Evolutionary conservation across 1,284 basidiomycete genomes (phyloP).

Genomic region (Entoloma clypeatum): DNA sequence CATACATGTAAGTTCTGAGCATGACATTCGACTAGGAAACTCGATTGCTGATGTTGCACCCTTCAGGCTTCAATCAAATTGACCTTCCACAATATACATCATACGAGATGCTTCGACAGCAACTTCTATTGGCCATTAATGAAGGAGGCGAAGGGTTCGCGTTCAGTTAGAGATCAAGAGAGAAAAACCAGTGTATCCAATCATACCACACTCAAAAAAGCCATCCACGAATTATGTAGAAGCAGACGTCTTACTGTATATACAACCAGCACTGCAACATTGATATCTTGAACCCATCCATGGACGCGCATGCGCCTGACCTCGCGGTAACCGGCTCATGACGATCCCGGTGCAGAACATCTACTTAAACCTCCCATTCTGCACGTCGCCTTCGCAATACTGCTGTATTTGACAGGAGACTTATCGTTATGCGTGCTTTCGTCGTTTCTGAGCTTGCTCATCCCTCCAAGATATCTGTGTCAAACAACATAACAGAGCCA

Average conservation of each 20-base stretch:
- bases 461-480: slow-evolving; percentile 63
- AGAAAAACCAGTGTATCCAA: slow-evolving; percentile 12
- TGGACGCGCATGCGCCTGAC: no score
- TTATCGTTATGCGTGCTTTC: slow-evolving; percentile 69
- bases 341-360: background rate
- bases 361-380: background rate
- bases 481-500: slow-evolving; percentile 60
- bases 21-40: background rate
- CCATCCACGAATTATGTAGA: slow-evolving; percentile 14
- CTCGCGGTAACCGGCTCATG: no score
- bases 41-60: slow-evolving; percentile 1
- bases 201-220: slow-evolving; percentile 16
- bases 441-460: slow-evolving; percentile 71
- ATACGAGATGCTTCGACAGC: slow-evolving; percentile 90
- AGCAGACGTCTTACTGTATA: slow-evolving; percentile 20
- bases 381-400: background rate
- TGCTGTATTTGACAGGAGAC: background rate
- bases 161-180: slow-evolving; percentile 44
- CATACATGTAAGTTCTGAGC: slow-evolving; percentile 72
- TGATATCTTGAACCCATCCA: no score
- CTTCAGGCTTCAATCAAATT: slow-evolving; percentile 77
- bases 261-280: slow-evolving; percentile 15
- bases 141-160: slow-evolving; percentile 93
- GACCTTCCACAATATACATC: slow-evolving; percentile 89
- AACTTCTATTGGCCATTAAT: slow-evolving; percentile 84